phyloP scores from a whole-genome alignment of 2,329 filamentous ascomycete genomes.

The Neonectria faginata region DNA sequence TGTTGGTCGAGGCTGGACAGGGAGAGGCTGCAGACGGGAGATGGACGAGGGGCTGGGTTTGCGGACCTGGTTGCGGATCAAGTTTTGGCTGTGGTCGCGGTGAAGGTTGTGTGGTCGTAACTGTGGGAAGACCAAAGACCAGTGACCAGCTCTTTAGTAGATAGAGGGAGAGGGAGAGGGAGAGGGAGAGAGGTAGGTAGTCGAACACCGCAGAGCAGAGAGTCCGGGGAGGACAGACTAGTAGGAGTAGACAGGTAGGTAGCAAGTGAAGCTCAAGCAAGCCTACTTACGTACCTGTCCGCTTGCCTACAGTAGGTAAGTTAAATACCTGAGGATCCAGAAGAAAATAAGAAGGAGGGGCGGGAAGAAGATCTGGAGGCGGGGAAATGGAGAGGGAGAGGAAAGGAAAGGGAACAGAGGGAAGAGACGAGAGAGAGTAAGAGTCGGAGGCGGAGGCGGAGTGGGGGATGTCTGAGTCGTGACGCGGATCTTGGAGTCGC shows the following conservation, averaged over 20 bases:
- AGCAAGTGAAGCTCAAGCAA: slow-evolving; percentile 9
- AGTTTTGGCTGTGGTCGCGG: neutral
- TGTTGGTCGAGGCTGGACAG: neutral
- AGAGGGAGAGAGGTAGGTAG: neutral
- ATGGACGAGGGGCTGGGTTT: slow-evolving; percentile 6
- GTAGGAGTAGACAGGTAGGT: neutral
- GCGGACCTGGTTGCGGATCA: neutral
- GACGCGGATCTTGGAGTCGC: slow-evolving; percentile 27
- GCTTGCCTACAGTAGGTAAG: slow-evolving; percentile 1
- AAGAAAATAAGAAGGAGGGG: slow-evolving; percentile 12
- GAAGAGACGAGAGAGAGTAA: neutral
- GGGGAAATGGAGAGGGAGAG: slow-evolving; percentile 15
- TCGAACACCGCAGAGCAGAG: neutral
- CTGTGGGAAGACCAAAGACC: neutral
- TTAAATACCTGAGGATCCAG: neutral
- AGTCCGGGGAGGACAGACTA: neutral
- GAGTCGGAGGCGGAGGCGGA: slow-evolving; percentile 3
- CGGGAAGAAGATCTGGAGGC: slow-evolving; percentile 15
- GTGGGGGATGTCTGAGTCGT: slow-evolving; percentile 23
- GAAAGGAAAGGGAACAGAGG: neutral
- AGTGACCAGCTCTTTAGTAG: neutral
- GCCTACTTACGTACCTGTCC: slow-evolving; percentile 1
- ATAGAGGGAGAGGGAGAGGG: neutral
- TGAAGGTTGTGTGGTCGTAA: neutral
- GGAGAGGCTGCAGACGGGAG: neutral